Percentiles rank a stretch among this genome's conserved stretches.
These are phyloP conservation scores for Omphalotus olearius DNA, from an alignment of 1,284 basidiomycete genomes.

Conservation along the genomic window DNA sequence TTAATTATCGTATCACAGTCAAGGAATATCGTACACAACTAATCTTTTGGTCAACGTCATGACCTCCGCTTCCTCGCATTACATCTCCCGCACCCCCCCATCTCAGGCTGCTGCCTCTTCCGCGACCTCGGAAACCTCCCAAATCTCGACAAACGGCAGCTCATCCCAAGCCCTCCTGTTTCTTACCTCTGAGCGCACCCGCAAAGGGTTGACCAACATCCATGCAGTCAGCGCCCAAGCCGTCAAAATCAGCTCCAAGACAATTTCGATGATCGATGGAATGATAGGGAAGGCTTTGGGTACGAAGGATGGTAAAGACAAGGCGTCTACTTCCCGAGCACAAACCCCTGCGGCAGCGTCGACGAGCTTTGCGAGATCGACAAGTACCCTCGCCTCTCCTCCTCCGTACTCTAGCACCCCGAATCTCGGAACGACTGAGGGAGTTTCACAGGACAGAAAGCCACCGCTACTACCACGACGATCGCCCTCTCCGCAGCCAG, in stretches of 20 bases:
- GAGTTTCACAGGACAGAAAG: slow-evolving; percentile 10
- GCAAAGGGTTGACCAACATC: slow-evolving; percentile 52
- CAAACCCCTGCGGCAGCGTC: not conserved
- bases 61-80: slow-evolving; percentile 57
- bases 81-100: slow-evolving; percentile 56
- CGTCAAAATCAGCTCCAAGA: slow-evolving; percentile 61
- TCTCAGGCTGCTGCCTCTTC: slow-evolving; percentile 14
- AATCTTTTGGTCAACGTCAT: slow-evolving; percentile 61
- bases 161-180: slow-evolving; percentile 55
- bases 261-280: slow-evolving; percentile 56
- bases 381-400: slow-evolving; percentile 11
- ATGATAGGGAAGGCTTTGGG: slow-evolving; percentile 50
- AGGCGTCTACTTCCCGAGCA: slow-evolving; percentile 4
- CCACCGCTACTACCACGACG: slow-evolving; percentile 36
- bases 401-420: slow-evolving; percentile 15
- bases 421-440: slow-evolving; percentile 10
- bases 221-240: slow-evolving; percentile 66
- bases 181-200: slow-evolving; percentile 55
- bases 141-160: slow-evolving; percentile 32
- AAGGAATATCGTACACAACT: slow-evolving; percentile 66
- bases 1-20: slow-evolving; percentile 32
- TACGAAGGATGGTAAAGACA: slow-evolving; percentile 26
- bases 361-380: slow-evolving; percentile 5
- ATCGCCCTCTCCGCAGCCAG: slow-evolving; percentile 24
- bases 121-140: slow-evolving; percentile 20